Conservation (phyloP, 2,329 filamentous ascomycete genomes). For the Fusarium circinatum region DNA sequence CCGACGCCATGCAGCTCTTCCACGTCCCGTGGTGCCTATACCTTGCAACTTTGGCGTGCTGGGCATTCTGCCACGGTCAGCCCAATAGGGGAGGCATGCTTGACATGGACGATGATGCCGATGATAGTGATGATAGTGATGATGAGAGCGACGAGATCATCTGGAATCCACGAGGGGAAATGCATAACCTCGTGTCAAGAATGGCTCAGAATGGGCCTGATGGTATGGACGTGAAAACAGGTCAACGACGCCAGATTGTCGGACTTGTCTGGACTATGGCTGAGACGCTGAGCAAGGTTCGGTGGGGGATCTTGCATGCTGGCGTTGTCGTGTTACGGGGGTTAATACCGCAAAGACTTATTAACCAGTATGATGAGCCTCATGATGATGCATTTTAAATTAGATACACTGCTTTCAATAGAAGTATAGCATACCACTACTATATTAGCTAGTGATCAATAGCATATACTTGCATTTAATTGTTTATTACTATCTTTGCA, state of each 20-base stretch:
- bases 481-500: too few species aligned
- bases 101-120: background rate
- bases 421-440: background rate
- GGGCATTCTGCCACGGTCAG: slow-evolving; percentile 2
- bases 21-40: slow-evolving; percentile 7
- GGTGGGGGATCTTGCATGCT: slow-evolving; percentile 72
- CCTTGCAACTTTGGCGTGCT: background rate
- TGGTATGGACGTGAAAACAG: background rate
- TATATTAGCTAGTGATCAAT: too few species aligned
- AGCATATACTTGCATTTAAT: too few species aligned
- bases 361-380: slow-evolving; percentile 2
- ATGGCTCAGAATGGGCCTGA: background rate
- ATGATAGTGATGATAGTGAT: background rate
- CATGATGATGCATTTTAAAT: background rate
- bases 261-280: slow-evolving; percentile 66
- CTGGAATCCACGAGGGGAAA: background rate
- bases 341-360: slow-evolving; percentile 43
- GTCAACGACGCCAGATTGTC: slow-evolving; percentile 36
- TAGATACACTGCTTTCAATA: background rate
- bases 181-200: background rate
- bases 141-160: background rate
- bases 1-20: slow-evolving; percentile 6
- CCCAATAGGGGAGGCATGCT: background rate
- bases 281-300: slow-evolving; percentile 63
- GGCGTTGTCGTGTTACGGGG: slow-evolving; percentile 65